Conservation (phyloP, 2,329 filamentous ascomycete species). For the Aspergillus sclerotialis region DNA sequence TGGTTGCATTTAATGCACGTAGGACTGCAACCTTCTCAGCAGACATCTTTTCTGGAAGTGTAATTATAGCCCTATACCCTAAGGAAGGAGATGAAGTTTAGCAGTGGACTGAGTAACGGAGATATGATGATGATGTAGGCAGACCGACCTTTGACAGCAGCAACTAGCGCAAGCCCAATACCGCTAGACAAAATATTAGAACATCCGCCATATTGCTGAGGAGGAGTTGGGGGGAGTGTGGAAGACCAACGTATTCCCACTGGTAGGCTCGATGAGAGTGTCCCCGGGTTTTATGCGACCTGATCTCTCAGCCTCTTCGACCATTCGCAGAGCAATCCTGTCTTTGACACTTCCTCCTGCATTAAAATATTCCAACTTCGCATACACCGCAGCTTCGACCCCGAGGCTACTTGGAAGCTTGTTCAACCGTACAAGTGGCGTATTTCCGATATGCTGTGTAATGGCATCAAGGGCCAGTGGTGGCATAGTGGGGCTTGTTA, state of each 20-base stretch:
- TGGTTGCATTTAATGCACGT: constrained; percentile 87
- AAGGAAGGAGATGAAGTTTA: neutral
- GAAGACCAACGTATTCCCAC: constrained; percentile 69
- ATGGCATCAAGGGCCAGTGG: constrained; percentile 59
- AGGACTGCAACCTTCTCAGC: constrained; percentile 95
- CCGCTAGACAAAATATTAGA: constrained; percentile 44
- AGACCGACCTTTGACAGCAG: constrained; percentile 67
- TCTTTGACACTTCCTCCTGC: constrained; percentile 92
- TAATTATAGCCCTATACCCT: constrained; percentile 96
- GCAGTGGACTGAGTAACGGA: neutral
- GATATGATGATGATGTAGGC: neutral
- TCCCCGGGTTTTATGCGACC: constrained; percentile 96
- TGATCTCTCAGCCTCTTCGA: constrained; percentile 85
- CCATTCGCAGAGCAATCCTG: constrained; percentile 92
- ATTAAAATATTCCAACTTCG: constrained; percentile 89
- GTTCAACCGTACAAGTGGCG: constrained; percentile 89
- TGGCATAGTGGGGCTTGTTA: constrained; percentile 44
- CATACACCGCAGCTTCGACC: constrained; percentile 82
- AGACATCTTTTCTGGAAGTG: constrained; percentile 98
- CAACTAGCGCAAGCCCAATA: constrained; percentile 89
- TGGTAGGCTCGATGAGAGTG: constrained; percentile 95
- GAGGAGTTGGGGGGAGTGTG: neutral
- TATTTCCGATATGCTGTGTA: constrained; percentile 87
- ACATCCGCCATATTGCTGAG: neutral
- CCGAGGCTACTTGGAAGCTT: constrained; percentile 86